Evolutionary conservation across 2,329 filamentous ascomycete species (phyloP).

Genomic region (Byssothecium circinans): DNA sequence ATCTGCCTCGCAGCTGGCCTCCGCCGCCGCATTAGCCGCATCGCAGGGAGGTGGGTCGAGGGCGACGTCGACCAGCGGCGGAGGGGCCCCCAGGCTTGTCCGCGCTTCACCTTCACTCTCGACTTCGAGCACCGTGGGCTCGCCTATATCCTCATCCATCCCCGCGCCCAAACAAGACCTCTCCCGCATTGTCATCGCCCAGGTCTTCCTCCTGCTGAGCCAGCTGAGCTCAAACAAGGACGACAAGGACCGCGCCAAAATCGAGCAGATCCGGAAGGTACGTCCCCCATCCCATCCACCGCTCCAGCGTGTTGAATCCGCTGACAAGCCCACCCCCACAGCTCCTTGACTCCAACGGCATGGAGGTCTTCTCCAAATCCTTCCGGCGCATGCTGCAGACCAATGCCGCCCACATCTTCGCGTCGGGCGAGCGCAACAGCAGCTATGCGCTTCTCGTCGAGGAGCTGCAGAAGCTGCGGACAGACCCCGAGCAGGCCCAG

Average conservation of each 20-base stretch:
- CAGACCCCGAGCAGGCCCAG: conserved; percentile 77
- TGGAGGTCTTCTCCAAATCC: conserved; percentile 97
- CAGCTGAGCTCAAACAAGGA: conserved; percentile 74
- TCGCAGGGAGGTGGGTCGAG: conserved; percentile 54
- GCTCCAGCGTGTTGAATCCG: background rate
- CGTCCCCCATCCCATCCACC: conserved; percentile 29
- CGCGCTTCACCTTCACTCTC: conserved; percentile 63
- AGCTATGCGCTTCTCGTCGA: conserved; percentile 80
- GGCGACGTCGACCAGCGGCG: conserved; percentile 58
- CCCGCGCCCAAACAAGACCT: conserved; percentile 54
- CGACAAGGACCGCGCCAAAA: conserved; percentile 86
- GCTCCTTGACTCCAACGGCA: conserved; percentile 96
- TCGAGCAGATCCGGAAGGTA: conserved; percentile 90
- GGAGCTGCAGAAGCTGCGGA: conserved; percentile 84
- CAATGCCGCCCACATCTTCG: conserved; percentile 91
- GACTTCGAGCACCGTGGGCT: conserved; percentile 56
- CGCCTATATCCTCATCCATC: conserved; percentile 56
- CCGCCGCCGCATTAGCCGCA: conserved; percentile 54
- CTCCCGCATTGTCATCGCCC: conserved; percentile 91
- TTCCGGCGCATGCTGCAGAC: conserved; percentile 89
- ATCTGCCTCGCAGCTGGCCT: conserved; percentile 57
- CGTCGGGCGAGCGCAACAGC: conserved; percentile 72
- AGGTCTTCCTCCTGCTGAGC: conserved; percentile 91
- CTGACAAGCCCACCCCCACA: conserved; percentile 43
- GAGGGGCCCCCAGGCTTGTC: conserved; percentile 58